Base-by-base conservation (phyloP, 2,329 filamentous ascomycete species). In the Amylocarpus encephaloides region DNA sequence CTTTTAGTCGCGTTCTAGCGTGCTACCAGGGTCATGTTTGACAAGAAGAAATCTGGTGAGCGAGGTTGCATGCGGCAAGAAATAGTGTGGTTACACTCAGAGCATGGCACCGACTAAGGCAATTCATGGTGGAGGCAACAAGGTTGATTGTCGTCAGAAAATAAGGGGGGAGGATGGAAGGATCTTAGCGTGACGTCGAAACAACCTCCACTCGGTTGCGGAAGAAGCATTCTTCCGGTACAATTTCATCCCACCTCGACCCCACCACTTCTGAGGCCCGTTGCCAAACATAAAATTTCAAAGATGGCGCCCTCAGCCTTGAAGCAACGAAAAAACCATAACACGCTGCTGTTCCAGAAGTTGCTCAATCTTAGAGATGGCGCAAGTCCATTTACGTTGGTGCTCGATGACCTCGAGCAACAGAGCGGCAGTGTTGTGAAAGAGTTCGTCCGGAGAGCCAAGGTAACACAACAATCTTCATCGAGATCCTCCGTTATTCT, bases 321-420 rank as follows among this genome's bases (percentile, higher is more conserved):
- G 40, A 71, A 78, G 42, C 88, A 95, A 64, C 78, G 86, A 29
- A 80, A 88, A 57, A 91, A 88, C 16, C 90, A 95, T 68, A 91
- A 90, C 66, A 71, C 94, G 18, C 79, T 95, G 2, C 74, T 95
- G 2, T 82, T 95, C 49, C 87, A 90, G 56, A 91, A 89, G 64
- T 73, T 95, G 1, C 75, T 95, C 56, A 88, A 83, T 63, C 73
- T 88, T 49, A 79, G 88, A 55, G 86, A 93, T 67, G 82, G 81
- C 50, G 82, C 86, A 12, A 95, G 89, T 43, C 92, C 92, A 2
- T 82, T 97, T 62, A 96, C 91, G 0, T 73, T 97, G 22, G 70
- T 96, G 2, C 75, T 95, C 50, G 92, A 97, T 68, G 88, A 78
- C 32, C 74, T 96, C 29, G 89, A 95, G 70, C 90, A 95, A 69